Percentiles rank a stretch among this genome's conserved stretches.
Conservation (phyloP, 495 filamentous ascomycete genomes). For the Sporormia fimetaria region DNA sequence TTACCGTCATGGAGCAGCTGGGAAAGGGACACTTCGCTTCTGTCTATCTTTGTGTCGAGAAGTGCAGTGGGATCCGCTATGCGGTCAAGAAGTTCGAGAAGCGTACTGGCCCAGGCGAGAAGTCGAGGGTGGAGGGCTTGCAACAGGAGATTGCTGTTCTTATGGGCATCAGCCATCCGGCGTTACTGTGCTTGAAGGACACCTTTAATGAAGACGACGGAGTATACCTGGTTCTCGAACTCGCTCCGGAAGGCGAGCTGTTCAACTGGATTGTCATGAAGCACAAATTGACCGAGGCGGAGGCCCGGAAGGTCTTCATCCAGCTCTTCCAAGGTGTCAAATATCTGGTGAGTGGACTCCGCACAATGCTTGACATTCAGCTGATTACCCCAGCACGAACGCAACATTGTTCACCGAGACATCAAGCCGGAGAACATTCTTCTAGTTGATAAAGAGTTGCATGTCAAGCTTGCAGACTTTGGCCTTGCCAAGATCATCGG, state of each 20-base stretch:
- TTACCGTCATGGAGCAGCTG: constrained; percentile 69
- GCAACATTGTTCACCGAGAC: constrained; percentile 94
- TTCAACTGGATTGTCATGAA: constrained; percentile 91
- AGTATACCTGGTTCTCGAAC: constrained; percentile 84
- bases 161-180: constrained; percentile 94
- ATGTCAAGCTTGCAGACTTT: constrained; percentile 92
- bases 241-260: constrained; percentile 84
- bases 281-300: constrained; percentile 70
- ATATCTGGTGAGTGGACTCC: constrained; percentile 61
- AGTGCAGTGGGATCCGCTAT: constrained; percentile 66
- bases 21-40: constrained; percentile 96
- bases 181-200: constrained; percentile 86
- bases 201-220: constrained; percentile 86
- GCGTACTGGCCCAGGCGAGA: constrained; percentile 62
- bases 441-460: constrained; percentile 66
- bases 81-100: constrained; percentile 94
- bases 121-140: constrained; percentile 68
- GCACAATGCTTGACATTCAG: neutral
- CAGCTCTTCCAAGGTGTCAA: constrained; percentile 92
- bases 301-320: constrained; percentile 74
- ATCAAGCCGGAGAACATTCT: constrained; percentile 99
- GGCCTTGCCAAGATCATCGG: constrained; percentile 97
- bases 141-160: constrained; percentile 94
- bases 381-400: constrained; percentile 64
- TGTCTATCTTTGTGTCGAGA: constrained; percentile 84